Conservation (phyloP, 1,284 basidiomycete genomes). For the Pyrrhoderma lamaoense region DNA sequence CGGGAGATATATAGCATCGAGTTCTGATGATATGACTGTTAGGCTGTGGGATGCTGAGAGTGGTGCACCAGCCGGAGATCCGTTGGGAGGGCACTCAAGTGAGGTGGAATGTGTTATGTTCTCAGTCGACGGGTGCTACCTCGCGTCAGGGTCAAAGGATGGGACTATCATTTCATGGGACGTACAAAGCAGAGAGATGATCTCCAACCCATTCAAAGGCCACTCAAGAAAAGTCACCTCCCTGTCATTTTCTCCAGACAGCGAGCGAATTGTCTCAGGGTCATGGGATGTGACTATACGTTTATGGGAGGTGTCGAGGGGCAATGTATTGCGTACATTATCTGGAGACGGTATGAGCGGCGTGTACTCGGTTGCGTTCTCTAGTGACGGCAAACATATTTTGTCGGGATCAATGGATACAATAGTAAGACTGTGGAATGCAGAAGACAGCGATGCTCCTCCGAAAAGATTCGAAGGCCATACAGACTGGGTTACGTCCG, state of each 20-base stretch:
- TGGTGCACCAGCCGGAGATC: neutral
- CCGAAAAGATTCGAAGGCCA: slow-evolving; percentile 57
- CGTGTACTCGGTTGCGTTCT: neutral
- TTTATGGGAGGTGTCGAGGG: too few relatives aligned
- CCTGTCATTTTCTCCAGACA: too few relatives aligned
- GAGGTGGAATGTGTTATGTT: neutral
- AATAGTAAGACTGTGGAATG: slow-evolving; percentile 72
- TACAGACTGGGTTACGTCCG: slow-evolving; percentile 31
- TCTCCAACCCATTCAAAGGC: neutral
- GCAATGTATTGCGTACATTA: neutral
- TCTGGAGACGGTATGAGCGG: neutral
- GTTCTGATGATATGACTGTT: too few relatives aligned
- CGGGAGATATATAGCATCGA: too few relatives aligned
- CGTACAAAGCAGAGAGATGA: neutral
- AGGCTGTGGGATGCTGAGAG: slow-evolving; percentile 10
- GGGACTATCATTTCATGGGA: slow-evolving; percentile 1
- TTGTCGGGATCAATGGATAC: slow-evolving; percentile 80
- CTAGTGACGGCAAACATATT: slow-evolving; percentile 30
- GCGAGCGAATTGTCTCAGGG: too few relatives aligned
- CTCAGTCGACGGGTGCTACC: neutral
- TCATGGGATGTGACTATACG: too few relatives aligned
- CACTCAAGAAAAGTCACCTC: too few relatives aligned
- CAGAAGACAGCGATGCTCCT: slow-evolving; percentile 51
- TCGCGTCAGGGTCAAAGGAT: slow-evolving; percentile 1
- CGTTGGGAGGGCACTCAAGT: neutral